These are phyloP conservation scores for Pouteria glomerata DNA, from an alignment of 148 eudicot species.

Conservation along the genomic window DNA sequence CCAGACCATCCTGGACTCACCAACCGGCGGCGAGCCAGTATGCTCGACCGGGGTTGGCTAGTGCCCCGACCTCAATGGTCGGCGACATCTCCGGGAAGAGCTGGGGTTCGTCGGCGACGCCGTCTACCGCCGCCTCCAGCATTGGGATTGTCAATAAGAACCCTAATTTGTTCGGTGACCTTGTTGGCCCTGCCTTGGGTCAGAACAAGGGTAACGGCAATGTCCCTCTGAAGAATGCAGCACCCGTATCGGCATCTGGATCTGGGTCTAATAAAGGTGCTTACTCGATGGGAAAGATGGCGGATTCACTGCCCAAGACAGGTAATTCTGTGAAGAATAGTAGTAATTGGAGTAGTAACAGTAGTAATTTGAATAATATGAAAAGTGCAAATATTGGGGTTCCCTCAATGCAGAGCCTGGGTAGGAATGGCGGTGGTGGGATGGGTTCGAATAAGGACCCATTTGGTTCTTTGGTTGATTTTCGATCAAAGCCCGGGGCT, in stretches of 20 bases:
- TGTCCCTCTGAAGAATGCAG: conserved; percentile 61
- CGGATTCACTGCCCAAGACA: conserved; percentile 53
- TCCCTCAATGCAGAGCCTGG: conserved; percentile 30
- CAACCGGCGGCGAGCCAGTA: conserved; percentile 54
- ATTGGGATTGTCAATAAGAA: conserved; percentile 66
- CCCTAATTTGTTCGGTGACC: conserved; percentile 77
- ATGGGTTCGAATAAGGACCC: conserved; percentile 56
- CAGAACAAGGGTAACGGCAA: conserved; percentile 38
- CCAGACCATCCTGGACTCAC: conserved; percentile 75
- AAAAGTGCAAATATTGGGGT: conserved; percentile 42
- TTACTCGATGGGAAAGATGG: conserved; percentile 62
- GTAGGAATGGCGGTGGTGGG: conserved; percentile 27
- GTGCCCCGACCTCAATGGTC: conserved; percentile 68
- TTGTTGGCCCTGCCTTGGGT: conserved; percentile 60
- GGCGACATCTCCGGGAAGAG: conserved; percentile 82
- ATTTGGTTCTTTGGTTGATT: conserved; percentile 64
- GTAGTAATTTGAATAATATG: conserved; percentile 19
- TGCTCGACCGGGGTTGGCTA: conserved; percentile 28
- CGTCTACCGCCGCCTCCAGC: conserved; percentile 11
- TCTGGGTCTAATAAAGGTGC: conserved; percentile 12
- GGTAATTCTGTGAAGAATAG: conserved; percentile 7
- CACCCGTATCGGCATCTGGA: conserved; percentile 5
- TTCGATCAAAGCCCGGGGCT: conserved; percentile 48
- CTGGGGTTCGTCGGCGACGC: conserved; percentile 44
- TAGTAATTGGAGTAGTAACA: conserved; percentile 19